phyloP scores from a whole-genome alignment of 108 stramenopile genomes.

The Conticribra guillardii region DNA sequence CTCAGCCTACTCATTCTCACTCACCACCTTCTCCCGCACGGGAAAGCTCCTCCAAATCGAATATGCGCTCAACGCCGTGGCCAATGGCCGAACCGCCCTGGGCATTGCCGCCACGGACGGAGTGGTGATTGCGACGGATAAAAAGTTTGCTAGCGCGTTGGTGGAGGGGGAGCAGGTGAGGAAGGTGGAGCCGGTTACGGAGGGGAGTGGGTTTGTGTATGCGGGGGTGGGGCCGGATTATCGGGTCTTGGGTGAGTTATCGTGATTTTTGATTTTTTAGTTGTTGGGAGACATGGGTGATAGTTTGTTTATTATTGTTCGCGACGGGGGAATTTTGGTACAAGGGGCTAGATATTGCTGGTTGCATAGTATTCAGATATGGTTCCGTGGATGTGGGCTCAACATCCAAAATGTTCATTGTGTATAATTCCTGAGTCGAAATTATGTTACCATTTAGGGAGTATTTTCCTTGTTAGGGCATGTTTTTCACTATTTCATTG shows the following conservation, averaged over 20 bases:
- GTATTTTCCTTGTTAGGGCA: too few relatives aligned
- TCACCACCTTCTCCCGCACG: constrained; percentile 98
- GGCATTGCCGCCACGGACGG: constrained; percentile 98
- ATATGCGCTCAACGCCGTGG: constrained; percentile 98
- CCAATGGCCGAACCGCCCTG: constrained; percentile 95
- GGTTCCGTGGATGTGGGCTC: too few relatives aligned
- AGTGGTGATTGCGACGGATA: constrained; percentile 98
- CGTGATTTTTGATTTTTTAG: not conserved
- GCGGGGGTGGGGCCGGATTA: constrained; percentile 99
- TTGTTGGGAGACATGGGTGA: not conserved
- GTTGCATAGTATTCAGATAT: too few relatives aligned
- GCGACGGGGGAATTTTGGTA: too few relatives aligned
- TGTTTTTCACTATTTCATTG: too few relatives aligned
- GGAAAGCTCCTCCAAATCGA: constrained; percentile 99
- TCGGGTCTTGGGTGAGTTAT: constrained; percentile 91
- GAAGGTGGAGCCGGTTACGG: constrained; percentile 93
- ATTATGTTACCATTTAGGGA: not conserved
- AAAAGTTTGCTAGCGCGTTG: constrained; percentile 90
- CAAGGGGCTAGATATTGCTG: too few relatives aligned
- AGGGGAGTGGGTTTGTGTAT: constrained; percentile 93
- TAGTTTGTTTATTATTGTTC: too few relatives aligned
- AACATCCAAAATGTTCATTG: too few relatives aligned
- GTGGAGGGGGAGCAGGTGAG: constrained; percentile 88
- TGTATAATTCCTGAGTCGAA: too few relatives aligned
- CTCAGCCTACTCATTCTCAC: constrained; percentile 96